These are phyloP conservation scores for Botrytis byssoidea DNA, from an alignment of 2,329 filamentous ascomycete species.

Conservation along the genomic window DNA sequence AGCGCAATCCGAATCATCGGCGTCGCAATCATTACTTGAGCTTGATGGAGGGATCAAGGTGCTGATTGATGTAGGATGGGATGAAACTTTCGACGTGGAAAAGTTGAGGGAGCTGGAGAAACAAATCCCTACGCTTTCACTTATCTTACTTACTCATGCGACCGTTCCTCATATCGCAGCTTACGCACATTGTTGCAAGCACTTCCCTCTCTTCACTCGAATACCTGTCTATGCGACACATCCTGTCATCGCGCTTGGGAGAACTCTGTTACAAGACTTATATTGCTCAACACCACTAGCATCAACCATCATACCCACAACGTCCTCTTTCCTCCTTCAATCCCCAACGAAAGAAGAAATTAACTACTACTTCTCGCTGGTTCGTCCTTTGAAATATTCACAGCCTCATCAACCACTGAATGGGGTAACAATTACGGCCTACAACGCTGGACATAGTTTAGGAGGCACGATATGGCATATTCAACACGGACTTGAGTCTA, in stretches of 20 bases:
- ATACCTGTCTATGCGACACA: conserved; percentile 94
- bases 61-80: conserved; percentile 93
- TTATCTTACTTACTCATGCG: conserved; percentile 92
- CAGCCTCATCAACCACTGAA: conserved; percentile 93
- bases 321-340: conserved; percentile 66
- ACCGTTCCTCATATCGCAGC: conserved; percentile 89
- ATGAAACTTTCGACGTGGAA: conserved; percentile 80
- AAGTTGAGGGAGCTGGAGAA: conserved; percentile 88
- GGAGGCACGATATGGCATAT: conserved; percentile 99
- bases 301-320: conserved; percentile 74
- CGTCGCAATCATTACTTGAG: conserved; percentile 93
- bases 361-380: conserved; percentile 82
- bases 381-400: conserved; percentile 93
- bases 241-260: conserved; percentile 88
- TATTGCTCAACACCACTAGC: conserved; percentile 89
- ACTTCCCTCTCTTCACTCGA: conserved; percentile 85
- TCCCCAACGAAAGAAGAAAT: conserved; percentile 86
- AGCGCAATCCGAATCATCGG: conserved; percentile 80
- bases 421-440: conserved; percentile 90
- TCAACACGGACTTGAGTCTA: conserved; percentile 92
- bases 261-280: conserved; percentile 85
- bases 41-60: conserved; percentile 96
- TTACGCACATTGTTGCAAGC: conserved; percentile 95
- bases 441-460: conserved; percentile 92
- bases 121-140: conserved; percentile 85